Conservation (phyloP, 106 monocot species). For the Dactylorhiza incarnata region DNA sequence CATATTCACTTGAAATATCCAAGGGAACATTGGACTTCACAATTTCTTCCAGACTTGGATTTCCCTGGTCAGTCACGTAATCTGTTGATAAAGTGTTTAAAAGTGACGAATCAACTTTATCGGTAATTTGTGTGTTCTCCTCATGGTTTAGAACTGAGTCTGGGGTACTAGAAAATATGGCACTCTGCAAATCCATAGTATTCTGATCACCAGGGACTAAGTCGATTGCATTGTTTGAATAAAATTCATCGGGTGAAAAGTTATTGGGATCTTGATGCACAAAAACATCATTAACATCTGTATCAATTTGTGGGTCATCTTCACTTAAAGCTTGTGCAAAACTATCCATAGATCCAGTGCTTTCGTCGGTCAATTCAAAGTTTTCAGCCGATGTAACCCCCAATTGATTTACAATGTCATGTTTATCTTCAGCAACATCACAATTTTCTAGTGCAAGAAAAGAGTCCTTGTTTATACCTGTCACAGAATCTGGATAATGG, state of each 20-base stretch:
- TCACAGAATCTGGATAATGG: conserved; percentile 13
- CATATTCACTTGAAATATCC: conserved; percentile 17
- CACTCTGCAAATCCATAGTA: conserved; percentile 13
- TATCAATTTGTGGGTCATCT: conserved; percentile 14
- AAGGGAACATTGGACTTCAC: conserved; percentile 8
- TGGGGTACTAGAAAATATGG: conserved; percentile 5
- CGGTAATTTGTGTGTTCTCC: background rate
- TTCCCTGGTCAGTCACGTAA: conserved; percentile 8
- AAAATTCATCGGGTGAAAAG: conserved; percentile 12
- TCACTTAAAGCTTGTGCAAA: conserved; percentile 10
- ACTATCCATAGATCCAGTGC: conserved; percentile 12
- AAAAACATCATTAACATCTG: conserved; percentile 16
- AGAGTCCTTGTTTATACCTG: conserved; percentile 32
- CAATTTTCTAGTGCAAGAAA: conserved; percentile 21
- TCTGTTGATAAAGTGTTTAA: conserved; percentile 14
- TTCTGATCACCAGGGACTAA: conserved; percentile 12
- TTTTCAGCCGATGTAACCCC: conserved; percentile 13
- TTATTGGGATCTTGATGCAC: conserved; percentile 11
- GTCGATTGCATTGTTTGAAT: conserved; percentile 9
- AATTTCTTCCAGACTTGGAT: conserved; percentile 14
- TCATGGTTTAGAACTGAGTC: conserved; percentile 5
- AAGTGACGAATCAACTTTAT: conserved; percentile 10
- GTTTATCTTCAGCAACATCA: conserved; percentile 18
- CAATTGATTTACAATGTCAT: conserved; percentile 16
- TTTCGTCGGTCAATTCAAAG: conserved; percentile 11